Conservation (phyloP, 305 asterid genomes). For the Fraxinus baroniana region DNA sequence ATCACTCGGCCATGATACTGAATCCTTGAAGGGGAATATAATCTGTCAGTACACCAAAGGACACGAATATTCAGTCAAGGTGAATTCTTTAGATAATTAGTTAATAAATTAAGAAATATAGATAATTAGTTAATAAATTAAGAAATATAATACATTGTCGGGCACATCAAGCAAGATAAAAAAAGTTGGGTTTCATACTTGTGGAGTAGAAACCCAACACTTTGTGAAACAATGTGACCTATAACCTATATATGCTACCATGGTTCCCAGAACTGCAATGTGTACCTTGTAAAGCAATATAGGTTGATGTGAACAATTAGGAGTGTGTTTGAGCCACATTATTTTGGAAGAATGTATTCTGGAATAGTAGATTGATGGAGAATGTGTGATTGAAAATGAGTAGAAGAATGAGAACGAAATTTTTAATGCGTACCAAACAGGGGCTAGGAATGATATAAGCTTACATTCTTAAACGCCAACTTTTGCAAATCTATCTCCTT, state of each 20-base stretch:
- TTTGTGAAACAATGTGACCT: not conserved
- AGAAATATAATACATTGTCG: not conserved
- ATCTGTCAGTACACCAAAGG: not conserved
- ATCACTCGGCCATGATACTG: not conserved
- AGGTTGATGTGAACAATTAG: not conserved
- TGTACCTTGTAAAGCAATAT: not conserved
- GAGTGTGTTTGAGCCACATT: not conserved
- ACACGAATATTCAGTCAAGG: not conserved
- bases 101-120: not conserved
- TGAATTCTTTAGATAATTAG: not conserved
- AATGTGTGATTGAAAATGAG: no score
- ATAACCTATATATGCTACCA: not conserved
- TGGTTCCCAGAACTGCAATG: not conserved
- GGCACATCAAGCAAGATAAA: not conserved
- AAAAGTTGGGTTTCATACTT: not conserved
- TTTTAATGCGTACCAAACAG: no score
- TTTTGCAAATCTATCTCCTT: not conserved
- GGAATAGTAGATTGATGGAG: no score
- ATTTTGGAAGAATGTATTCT: no score
- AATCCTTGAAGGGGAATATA: not conserved
- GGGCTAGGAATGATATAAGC: not conserved
- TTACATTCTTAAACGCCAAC: not conserved
- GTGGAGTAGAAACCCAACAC: not conserved
- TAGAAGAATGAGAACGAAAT: no score
- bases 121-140: not conserved